Evolutionary conservation across 2,329 filamentous ascomycete genomes (phyloP).

Genomic region (Fusarium globosum): DNA sequence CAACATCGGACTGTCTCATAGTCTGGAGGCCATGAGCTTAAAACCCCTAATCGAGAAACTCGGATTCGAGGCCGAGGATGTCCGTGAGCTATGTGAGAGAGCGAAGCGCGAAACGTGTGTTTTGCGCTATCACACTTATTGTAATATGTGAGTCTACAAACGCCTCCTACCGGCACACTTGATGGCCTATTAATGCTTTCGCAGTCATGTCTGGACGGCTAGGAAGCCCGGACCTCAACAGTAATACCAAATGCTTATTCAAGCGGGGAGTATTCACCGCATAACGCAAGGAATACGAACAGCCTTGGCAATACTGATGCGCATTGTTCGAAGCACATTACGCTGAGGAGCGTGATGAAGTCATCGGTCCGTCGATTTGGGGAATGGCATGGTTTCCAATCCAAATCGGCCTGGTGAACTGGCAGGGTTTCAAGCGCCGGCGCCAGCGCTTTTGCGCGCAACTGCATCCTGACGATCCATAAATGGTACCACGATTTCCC

Average conservation of each 20-base stretch:
- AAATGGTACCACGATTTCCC: slow-evolving; percentile 34
- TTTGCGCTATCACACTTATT: slow-evolving; percentile 76
- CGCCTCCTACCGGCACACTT: neutral
- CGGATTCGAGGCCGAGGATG: slow-evolving; percentile 65
- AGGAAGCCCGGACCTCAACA: slow-evolving; percentile 40
- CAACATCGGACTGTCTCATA: slow-evolving; percentile 79
- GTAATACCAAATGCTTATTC: slow-evolving; percentile 22
- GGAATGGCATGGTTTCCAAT: slow-evolving; percentile 1
- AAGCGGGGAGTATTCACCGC: slow-evolving; percentile 1
- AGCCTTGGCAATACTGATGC: neutral
- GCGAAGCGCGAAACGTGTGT: slow-evolving; percentile 77
- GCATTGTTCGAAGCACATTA: neutral
- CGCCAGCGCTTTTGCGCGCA: slow-evolving; percentile 9
- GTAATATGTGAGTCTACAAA: slow-evolving; percentile 74
- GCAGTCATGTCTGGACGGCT: slow-evolving; percentile 45
- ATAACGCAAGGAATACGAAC: slow-evolving; percentile 1
- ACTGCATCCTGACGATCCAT: slow-evolving; percentile 17
- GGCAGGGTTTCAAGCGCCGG: slow-evolving; percentile 12
- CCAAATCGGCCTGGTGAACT: slow-evolving; percentile 1
- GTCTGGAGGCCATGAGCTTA: slow-evolving; percentile 77
- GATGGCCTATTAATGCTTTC: neutral
- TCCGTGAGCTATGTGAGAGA: slow-evolving; percentile 69
- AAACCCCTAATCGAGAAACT: slow-evolving; percentile 72
- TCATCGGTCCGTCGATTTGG: neutral
- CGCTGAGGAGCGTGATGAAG: neutral